Base-by-base conservation (phyloP, 176 grass and related monocot species). In the Eleusine coracana region DNA sequence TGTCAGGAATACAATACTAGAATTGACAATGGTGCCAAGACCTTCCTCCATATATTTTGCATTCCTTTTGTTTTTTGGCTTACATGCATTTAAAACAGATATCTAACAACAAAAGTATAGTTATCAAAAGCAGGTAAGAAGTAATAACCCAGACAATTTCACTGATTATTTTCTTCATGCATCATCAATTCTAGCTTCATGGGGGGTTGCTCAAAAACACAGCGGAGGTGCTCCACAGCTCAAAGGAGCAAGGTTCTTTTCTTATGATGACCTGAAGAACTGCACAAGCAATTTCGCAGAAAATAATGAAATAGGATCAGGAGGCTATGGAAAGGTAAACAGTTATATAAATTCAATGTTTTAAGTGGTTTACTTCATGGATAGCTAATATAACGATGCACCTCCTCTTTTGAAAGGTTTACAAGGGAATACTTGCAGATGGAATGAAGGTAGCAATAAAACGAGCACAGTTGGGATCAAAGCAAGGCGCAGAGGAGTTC, bases 301-400 rank as follows among this genome's bases (percentile, higher is more conserved):
- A 76, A 80, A 62, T 6, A 83, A 94, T 78, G 94, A 94, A 75
- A 89, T 94, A 74, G 94, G 94, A 70, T 74, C 83, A 68, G 94
- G 94, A 82, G 86, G 90, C 12, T 97, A 94, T 83, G 94, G 92
- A 88, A 97, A 97, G 83, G 94, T 97, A 91, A 75, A 41, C 12
- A 70, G 56, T 55, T 45, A 80, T 50, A n/a, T 14, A 59, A 51
- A 66, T 11, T 73, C 7, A 46, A 28, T 14, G 27, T 29, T 75
- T 56, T 29, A 62, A 45, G 34, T 18, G 29, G 34, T 56, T 51
- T 51, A 51, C 13, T 70, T 71, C 54, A 73, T 6, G 51, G 67
- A 80, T 12, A 81, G 29, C 75, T 76, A 54, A 80, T 34, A n/a
- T 14, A 67, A 27, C 54, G 41, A 51, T 68, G 54, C 67, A 28